A percentile compares a stretch with the other conserved stretches of the same genome.
Conservation (phyloP, 768 basidiomycete species). For the Brasilioporus rufonigricans region DNA sequence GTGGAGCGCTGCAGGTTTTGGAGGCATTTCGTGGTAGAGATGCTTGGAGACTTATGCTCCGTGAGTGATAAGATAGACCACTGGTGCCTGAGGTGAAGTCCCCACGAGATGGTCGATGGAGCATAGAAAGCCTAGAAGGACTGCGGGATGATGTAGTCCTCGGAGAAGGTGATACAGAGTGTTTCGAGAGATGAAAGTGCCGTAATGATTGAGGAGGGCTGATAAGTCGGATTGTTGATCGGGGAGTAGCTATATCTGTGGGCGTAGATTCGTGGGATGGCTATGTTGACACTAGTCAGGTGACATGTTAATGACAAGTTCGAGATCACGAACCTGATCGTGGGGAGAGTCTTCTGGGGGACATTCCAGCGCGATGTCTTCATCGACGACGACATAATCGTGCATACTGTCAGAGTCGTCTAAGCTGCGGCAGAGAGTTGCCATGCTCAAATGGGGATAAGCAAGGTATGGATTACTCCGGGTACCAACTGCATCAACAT, state of each 20-base stretch:
- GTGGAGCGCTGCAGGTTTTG: conserved; percentile 7
- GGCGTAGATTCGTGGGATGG: conserved; percentile 20
- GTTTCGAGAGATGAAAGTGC: conserved; percentile 43
- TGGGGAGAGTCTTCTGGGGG: conserved; percentile 12
- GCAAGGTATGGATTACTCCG: conserved; percentile 41
- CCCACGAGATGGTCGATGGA: conserved; percentile 35
- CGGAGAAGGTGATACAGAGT: conserved; percentile 40
- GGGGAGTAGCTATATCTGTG: conserved; percentile 27
- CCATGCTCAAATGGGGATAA: conserved; percentile 35
- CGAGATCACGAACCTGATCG: conserved; percentile 28
- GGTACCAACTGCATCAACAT: conserved; percentile 29
- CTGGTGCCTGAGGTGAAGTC: conserved; percentile 28
- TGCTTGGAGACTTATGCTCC: conserved; percentile 51
- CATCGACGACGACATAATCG: conserved; percentile 42
- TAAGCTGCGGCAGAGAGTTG: conserved; percentile 25
- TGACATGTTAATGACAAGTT: conserved; percentile 20
- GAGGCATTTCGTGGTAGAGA: conserved; percentile 27
- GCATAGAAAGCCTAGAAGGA: conserved; percentile 43
- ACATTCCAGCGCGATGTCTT: conserved; percentile 28
- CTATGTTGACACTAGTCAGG: conserved; percentile 21
- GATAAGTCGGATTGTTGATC: conserved; percentile 36
- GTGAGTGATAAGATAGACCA: conserved; percentile 38
- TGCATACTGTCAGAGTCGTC: conserved; percentile 37
- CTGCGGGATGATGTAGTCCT: conserved; percentile 33
- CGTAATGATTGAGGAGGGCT: conserved; percentile 40